These are phyloP conservation scores for Sporothrix curviconia DNA, from an alignment of 2,329 filamentous ascomycete genomes.

Conservation along the genomic window DNA sequence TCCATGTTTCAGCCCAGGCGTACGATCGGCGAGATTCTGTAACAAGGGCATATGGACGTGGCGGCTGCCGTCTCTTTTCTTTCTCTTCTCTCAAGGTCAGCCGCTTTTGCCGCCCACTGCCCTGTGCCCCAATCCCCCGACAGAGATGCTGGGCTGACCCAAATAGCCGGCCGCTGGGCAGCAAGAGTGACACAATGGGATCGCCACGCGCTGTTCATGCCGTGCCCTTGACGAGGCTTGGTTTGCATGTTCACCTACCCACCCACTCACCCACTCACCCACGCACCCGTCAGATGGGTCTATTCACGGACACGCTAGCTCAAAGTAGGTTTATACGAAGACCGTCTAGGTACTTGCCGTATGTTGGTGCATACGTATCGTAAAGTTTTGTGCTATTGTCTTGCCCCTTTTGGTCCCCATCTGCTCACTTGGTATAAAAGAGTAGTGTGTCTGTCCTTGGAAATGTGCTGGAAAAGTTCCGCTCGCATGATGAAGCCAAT, in stretches of 20 bases:
- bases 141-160: background rate
- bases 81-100: too few species aligned
- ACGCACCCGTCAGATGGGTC: background rate
- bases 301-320: background rate
- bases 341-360: background rate
- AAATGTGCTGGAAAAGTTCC: background rate
- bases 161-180: background rate
- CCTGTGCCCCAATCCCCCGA: background rate
- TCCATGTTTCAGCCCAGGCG: constrained; percentile 4
- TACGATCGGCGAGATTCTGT: constrained; percentile 4
- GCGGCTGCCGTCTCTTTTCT: background rate
- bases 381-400: background rate
- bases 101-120: too few species aligned
- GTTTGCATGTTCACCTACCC: background rate
- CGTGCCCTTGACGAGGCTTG: background rate
- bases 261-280: too few species aligned
- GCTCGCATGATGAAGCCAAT: constrained; percentile 7
- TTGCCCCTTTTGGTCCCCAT: background rate
- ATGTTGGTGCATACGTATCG: background rate
- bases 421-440: too few species aligned
- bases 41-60: background rate
- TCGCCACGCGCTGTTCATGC: background rate
- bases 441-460: background rate
- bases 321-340: too few species aligned
- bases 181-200: background rate